Percentiles rank a stretch among this genome's conserved stretches.
phyloP scores from a whole-genome alignment of 768 basidiomycete species.

The Boletellus ananas region DNA sequence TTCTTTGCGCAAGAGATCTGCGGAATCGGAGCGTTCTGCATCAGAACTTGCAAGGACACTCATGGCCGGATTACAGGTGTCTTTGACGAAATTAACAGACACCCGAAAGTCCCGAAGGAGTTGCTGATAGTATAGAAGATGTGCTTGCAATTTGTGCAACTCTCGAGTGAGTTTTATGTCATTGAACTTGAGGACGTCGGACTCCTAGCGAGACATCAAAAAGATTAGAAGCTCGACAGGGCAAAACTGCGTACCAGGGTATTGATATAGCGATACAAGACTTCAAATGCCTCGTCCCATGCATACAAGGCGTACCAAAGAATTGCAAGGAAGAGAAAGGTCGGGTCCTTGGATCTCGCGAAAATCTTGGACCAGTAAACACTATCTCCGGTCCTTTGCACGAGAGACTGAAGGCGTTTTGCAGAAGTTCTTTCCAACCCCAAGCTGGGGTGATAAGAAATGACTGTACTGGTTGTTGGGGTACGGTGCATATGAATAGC shows the following conservation, averaged over 20 bases:
- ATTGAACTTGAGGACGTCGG: constrained; percentile 37
- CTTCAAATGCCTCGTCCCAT: constrained; percentile 59
- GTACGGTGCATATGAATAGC: constrained; percentile 51
- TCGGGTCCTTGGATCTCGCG: constrained; percentile 40
- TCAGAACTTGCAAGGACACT: constrained; percentile 18
- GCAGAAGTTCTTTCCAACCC: constrained; percentile 27
- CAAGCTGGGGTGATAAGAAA: constrained; percentile 31
- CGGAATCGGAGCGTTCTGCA: constrained; percentile 21
- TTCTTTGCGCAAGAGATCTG: constrained; percentile 42
- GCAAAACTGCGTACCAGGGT: constrained; percentile 36
- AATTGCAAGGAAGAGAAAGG: constrained; percentile 49
- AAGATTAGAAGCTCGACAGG: too few relatives aligned
- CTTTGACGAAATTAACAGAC: constrained; percentile 44
- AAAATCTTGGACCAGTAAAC: constrained; percentile 36
- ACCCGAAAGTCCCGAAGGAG: constrained; percentile 52
- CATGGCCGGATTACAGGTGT: constrained; percentile 49
- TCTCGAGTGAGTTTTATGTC: constrained; percentile 49
- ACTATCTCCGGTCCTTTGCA: constrained; percentile 28
- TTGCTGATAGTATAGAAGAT: constrained; percentile 52
- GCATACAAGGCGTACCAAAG: constrained; percentile 61
- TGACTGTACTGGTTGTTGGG: constrained; percentile 19
- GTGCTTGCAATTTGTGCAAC: constrained; percentile 55
- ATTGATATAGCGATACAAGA: constrained; percentile 47
- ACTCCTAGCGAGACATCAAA: constrained; percentile 37
- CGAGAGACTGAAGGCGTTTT: constrained; percentile 26